These are phyloP conservation scores for Chytriomyces sp. DNA, from an alignment of 192 early-diverging fungal species.

Conservation along the genomic window DNA sequence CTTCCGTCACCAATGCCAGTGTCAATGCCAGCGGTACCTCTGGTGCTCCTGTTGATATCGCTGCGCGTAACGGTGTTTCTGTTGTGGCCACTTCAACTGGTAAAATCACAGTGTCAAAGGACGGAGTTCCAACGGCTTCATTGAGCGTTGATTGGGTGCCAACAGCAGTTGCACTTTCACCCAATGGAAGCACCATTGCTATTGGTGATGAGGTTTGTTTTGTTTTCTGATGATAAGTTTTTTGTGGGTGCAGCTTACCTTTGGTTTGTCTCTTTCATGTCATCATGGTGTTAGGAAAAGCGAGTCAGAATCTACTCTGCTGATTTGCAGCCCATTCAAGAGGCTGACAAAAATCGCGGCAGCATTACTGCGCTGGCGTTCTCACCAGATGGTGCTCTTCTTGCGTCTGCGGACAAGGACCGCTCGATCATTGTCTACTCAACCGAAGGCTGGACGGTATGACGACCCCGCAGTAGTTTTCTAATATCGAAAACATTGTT, in stretches of 20 bases:
- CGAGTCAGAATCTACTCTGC: slow-evolving; percentile 21
- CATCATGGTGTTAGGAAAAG: background rate
- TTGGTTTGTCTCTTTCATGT: background rate
- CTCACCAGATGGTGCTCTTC: slow-evolving; percentile 71
- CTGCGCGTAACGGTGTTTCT: slow-evolving; percentile 51
- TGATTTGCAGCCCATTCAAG: background rate
- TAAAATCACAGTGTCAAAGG: slow-evolving; percentile 57
- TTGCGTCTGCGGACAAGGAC: slow-evolving; percentile 81
- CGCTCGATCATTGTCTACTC: slow-evolving; percentile 82
- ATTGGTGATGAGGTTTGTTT: slow-evolving; percentile 68
- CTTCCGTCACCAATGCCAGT: background rate
- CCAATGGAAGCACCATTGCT: slow-evolving; percentile 57
- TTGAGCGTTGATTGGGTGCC: slow-evolving; percentile 55
- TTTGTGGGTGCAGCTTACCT: background rate
- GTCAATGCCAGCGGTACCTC: slow-evolving; percentile 44
- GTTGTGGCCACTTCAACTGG: slow-evolving; percentile 61
- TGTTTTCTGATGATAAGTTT: background rate
- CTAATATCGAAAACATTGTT: background rate
- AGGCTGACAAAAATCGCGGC: slow-evolving; percentile 53
- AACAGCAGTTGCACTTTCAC: slow-evolving; percentile 60
- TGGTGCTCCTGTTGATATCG: slow-evolving; percentile 61
- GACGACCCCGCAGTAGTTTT: background rate
- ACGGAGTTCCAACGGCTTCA: slow-evolving; percentile 31
- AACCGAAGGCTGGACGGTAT: slow-evolving; percentile 53
- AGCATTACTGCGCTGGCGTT: slow-evolving; percentile 81